A percentile compares a stretch with the other conserved stretches of the same genome.
These are phyloP conservation scores for Fusarium falciforme DNA, from an alignment of 2,329 filamentous ascomycete species.

Conservation along the genomic window DNA sequence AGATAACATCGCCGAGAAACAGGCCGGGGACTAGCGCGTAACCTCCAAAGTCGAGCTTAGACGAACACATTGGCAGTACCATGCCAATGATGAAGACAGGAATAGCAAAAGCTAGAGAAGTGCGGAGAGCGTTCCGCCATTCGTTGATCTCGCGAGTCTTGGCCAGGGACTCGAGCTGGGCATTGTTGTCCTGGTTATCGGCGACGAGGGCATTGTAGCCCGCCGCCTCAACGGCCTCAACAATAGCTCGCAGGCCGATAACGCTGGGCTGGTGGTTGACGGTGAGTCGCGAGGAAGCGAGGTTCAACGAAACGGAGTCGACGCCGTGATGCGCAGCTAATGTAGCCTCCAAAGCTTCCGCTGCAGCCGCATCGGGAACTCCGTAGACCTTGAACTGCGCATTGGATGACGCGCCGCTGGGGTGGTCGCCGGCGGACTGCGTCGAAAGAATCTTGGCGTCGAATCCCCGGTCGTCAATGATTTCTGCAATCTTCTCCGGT, in stretches of 20 bases:
- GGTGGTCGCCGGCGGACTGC: constrained; percentile 67
- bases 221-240: constrained; percentile 82
- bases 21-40: constrained; percentile 77
- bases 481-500: constrained; percentile 79
- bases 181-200: constrained; percentile 95
- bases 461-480: constrained; percentile 91
- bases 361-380: constrained; percentile 76
- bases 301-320: constrained; percentile 76
- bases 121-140: constrained; percentile 84
- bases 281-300: constrained; percentile 78
- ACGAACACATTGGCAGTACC: constrained; percentile 89
- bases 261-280: constrained; percentile 78
- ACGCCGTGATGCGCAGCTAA: constrained; percentile 77
- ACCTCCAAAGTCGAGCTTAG: constrained; percentile 80
- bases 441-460: constrained; percentile 87
- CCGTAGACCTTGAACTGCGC: constrained; percentile 89
- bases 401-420: constrained; percentile 67
- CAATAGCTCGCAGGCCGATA: constrained; percentile 83
- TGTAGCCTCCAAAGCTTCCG: constrained; percentile 75
- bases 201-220: constrained; percentile 91
- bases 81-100: constrained; percentile 95
- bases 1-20: constrained; percentile 89
- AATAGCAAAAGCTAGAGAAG: constrained; percentile 83
- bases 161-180: constrained; percentile 92
- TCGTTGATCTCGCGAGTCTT: constrained; percentile 97